Evolutionary conservation across 73 alveolate genomes (phyloP).

Genomic region (Paramecium sexaurelia): DNA sequence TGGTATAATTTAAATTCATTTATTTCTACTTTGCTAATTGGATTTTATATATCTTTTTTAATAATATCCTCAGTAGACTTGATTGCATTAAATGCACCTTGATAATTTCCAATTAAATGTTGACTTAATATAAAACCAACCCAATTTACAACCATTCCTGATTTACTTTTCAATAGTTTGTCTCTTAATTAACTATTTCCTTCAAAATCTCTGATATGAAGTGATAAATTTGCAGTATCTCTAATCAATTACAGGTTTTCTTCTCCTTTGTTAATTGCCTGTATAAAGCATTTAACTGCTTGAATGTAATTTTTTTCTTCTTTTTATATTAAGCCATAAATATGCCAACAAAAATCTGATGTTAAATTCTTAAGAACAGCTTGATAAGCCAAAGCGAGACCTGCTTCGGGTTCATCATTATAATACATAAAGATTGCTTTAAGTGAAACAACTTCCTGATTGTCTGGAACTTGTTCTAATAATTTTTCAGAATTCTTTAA

Average conservation of each 20-base stretch:
- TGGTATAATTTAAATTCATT: conserved; percentile 70
- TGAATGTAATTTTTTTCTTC: conserved; percentile 86
- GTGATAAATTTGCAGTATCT: conserved; percentile 86
- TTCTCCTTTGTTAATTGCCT: conserved; percentile 83
- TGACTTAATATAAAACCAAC: conserved; percentile 81
- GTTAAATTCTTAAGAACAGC: conserved; percentile 74
- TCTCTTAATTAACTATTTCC: conserved; percentile 83
- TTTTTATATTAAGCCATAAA: conserved; percentile 89
- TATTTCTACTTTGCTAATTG: conserved; percentile 60
- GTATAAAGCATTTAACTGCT: conserved; percentile 86
- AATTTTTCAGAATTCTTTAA: conserved; percentile 70
- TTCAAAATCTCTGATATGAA: conserved; percentile 86
- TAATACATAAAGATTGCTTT: conserved; percentile 72
- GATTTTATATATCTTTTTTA: conserved; percentile 1
- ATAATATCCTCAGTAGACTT: conserved; percentile 61
- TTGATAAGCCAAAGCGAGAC: conserved; percentile 67
- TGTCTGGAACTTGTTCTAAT: conserved; percentile 70
- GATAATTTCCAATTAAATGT: conserved; percentile 79
- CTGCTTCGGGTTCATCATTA: conserved; percentile 65
- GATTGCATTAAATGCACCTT: conserved; percentile 70
- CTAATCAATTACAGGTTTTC: conserved; percentile 85
- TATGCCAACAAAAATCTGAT: conserved; percentile 95
- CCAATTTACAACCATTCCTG: conserved; percentile 83
- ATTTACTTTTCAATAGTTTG: conserved; percentile 75
- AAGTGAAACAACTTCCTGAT: conserved; percentile 71